A percentile compares a stretch with the other conserved stretches of the same genome.
Evolutionary conservation across 2,329 filamentous ascomycete species (phyloP).

Genomic region (Aspergillus transmontanensis): DNA sequence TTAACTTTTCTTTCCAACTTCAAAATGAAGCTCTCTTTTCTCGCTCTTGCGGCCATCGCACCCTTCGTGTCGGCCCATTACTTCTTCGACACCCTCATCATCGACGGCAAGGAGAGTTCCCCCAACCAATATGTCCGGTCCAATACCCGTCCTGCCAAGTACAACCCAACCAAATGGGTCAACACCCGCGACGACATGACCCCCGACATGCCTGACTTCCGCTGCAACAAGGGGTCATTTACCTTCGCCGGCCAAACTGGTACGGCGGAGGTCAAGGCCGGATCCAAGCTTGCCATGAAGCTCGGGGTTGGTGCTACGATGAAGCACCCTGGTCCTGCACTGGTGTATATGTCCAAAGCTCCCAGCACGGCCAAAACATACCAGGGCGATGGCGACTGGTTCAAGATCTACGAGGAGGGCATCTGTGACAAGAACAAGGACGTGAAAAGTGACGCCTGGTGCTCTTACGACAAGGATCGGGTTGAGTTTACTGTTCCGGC

Average conservation of each 20-base stretch:
- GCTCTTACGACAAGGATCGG: not conserved
- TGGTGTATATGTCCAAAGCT: slow-evolving; percentile 28
- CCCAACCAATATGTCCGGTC: slow-evolving; percentile 13
- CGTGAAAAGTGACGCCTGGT: slow-evolving; percentile 14
- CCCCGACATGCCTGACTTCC: slow-evolving; percentile 13
- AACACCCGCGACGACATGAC: slow-evolving; percentile 8
- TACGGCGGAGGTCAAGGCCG: slow-evolving; percentile 16
- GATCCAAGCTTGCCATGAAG: slow-evolving; percentile 20
- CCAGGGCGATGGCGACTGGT: slow-evolving; percentile 23
- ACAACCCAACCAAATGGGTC: slow-evolving; percentile 16
- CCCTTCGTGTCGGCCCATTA: slow-evolving; percentile 11
- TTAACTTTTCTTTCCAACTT: not conserved
- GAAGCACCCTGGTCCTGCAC: slow-evolving; percentile 23
- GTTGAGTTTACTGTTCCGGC: not conserved
- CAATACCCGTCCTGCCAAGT: slow-evolving; percentile 13
- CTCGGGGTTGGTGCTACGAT: slow-evolving; percentile 23
- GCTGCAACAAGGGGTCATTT: slow-evolving; percentile 12
- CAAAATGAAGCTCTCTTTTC: not conserved
- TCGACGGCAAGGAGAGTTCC: slow-evolving; percentile 13
- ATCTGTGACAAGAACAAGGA: slow-evolving; percentile 12
- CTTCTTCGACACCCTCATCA: slow-evolving; percentile 16
- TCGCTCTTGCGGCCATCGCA: not conserved
- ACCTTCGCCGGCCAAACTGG: slow-evolving; percentile 13
- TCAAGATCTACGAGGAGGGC: slow-evolving; percentile 18
- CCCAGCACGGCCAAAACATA: slow-evolving; percentile 14